A percentile compares a stretch with the other conserved stretches of the same genome.
Conservation (phyloP, 305 asterid genomes). For the Ajuga reptans region DNA sequence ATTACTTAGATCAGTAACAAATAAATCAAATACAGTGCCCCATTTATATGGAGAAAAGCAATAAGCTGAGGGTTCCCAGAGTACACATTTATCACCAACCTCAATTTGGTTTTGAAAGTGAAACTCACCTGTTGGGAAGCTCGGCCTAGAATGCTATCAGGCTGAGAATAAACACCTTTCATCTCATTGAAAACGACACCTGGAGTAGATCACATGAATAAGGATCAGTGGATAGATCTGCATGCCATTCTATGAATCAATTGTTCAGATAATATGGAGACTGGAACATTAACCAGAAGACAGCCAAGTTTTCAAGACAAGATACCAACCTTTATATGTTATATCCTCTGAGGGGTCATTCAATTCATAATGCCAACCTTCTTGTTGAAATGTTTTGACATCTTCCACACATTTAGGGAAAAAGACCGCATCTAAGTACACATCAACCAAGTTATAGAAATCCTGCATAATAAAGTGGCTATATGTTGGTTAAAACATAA, state of each 20-base stretch:
- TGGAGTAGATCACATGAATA: conserved; percentile 28
- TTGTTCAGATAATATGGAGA: neutral
- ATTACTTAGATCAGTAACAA: conserved; percentile 12
- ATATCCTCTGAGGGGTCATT: conserved; percentile 94
- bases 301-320: neutral
- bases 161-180: conserved; percentile 99
- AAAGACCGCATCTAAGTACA: conserved; percentile 92
- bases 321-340: conserved; percentile 68
- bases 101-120: conserved; percentile 10
- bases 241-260: neutral
- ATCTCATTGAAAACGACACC: conserved; percentile 99
- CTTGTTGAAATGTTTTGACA: conserved; percentile 88
- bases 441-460: conserved; percentile 98
- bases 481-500: conserved; percentile 21
- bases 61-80: neutral
- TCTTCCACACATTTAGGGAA: conserved; percentile 96
- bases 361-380: conserved; percentile 98
- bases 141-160: conserved; percentile 83
- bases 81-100: neutral
- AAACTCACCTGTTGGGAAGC: conserved; percentile 72
- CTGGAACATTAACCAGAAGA: neutral
- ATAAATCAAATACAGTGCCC: neutral
- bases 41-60: neutral
- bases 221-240: conserved; percentile 16
- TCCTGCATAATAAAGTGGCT: conserved; percentile 46